Evolutionary conservation across 148 eudicot genomes (phyloP), one percentile per base, ranked within the genome.

Genomic region (Limonium bicolor): DNA sequence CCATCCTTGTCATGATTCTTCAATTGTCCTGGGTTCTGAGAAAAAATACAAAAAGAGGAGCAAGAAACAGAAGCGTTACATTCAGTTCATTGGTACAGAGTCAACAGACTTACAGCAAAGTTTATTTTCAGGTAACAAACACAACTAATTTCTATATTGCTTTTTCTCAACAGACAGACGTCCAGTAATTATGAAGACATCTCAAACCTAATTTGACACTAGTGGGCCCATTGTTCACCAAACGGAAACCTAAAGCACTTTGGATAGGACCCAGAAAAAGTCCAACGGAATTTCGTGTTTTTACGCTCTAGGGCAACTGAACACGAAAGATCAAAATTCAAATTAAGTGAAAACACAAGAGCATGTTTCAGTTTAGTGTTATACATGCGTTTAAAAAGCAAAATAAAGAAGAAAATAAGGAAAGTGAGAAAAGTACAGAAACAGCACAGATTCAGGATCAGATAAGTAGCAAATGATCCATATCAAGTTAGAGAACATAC

Each of bases 1-100:
- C 64, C 41, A 85, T 58, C 77, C 93, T 73, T 58, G 94, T 92
- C 99, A 85, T 92, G 56, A 50, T 65, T 56, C 34, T 27, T 31
- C n/a, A 54, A 30, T 47, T 56, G 36, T 44, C 60, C 29, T 12
- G 9, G 49, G 16, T 41, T 20, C 48, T 43, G 30, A 14, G 14
- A 41, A 41, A 11, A 11, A 41, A n/a, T n/a, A n/a, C n/a, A n/a
- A n/a, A n/a, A n/a, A n/a, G n/a, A n/a, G n/a, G n/a, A n/a, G n/a
- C n/a, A n/a, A n/a, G n/a, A n/a, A n/a, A n/a, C n/a, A n/a, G n/a
- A n/a, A n/a, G n/a, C n/a, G n/a, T n/a, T n/a, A n/a, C n/a, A n/a
- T n/a, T n/a, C n/a, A n/a, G n/a, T n/a, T n/a, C n/a, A n/a, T n/a
- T n/a, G n/a, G n/a, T n/a, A n/a, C n/a, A n/a, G n/a, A n/a, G n/a